Evolutionary conservation across 352 stramenopile genomes (phyloP).

Genomic region (Pseudoperonospora humuli): DNA sequence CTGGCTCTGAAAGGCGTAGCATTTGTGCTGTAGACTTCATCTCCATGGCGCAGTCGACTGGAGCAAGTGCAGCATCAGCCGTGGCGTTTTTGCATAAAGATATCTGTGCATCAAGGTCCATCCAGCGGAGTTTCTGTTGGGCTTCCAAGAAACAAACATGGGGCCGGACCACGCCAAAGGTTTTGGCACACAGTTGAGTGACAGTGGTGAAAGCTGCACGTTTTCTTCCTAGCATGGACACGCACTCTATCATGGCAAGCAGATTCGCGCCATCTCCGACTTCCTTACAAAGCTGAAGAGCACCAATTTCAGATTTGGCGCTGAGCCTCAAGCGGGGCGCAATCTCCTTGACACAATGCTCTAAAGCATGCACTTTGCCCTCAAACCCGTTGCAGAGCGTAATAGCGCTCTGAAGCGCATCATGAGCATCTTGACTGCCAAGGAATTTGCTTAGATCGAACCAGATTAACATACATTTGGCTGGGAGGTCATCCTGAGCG

Average conservation of each 20-base stretch:
- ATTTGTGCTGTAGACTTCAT: too few species aligned
- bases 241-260: slow-evolving; percentile 17
- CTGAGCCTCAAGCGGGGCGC: slow-evolving; percentile 11
- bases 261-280: slow-evolving; percentile 9
- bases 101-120: slow-evolving; percentile 24
- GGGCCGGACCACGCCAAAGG: too few species aligned
- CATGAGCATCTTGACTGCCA: slow-evolving; percentile 12
- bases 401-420: slow-evolving; percentile 2
- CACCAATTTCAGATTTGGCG: slow-evolving; percentile 3
- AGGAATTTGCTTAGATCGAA: slow-evolving; percentile 20
- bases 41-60: too few species aligned
- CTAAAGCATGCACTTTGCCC: slow-evolving; percentile 10
- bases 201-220: slow-evolving; percentile 15
- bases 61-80: slow-evolving; percentile 11
- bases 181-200: slow-evolving; percentile 26
- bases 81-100: slow-evolving; percentile 28
- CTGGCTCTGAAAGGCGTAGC: too few species aligned
- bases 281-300: slow-evolving; percentile 24
- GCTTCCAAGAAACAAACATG: slow-evolving; percentile 40
- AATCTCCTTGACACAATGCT: slow-evolving; percentile 24
- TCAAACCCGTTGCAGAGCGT: slow-evolving; percentile 14
- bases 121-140: slow-evolving; percentile 38
- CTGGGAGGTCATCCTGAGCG: too few species aligned
- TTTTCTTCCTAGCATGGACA: slow-evolving; percentile 15
- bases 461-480: too few species aligned